Evolutionary conservation across 257 asterid genomes (phyloP).

Genomic region (Lithospermum erythrorhizon): DNA sequence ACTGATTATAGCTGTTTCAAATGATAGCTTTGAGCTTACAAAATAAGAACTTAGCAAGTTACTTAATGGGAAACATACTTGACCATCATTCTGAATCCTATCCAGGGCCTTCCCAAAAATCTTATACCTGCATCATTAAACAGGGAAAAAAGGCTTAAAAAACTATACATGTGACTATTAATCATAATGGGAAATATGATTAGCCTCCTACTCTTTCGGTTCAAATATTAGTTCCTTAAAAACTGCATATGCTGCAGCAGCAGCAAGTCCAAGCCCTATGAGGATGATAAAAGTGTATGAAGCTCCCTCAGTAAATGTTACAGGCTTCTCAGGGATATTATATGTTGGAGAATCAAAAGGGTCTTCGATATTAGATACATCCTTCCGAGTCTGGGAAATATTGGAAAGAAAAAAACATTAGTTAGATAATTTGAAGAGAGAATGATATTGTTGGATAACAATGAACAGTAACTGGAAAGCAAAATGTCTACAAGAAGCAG

Average conservation of each 20-base stretch:
- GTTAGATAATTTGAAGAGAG: constrained; percentile 10
- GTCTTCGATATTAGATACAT: constrained; percentile 57
- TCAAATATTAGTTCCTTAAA: constrained; percentile 72
- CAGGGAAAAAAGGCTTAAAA: constrained; percentile 5
- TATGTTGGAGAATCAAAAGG: constrained; percentile 93
- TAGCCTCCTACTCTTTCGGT: constrained; percentile 76
- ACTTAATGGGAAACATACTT: constrained; percentile 32
- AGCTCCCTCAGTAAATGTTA: constrained; percentile 92
- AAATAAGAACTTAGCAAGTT: not conserved
- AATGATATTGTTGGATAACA: too few species aligned
- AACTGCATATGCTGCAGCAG: constrained; percentile 82
- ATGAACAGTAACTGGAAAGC: too few species aligned
- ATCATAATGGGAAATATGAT: not conserved
- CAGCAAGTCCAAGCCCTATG: constrained; percentile 88
- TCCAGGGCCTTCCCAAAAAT: constrained; percentile 73
- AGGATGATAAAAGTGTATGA: constrained; percentile 72
- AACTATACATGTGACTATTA: not conserved
- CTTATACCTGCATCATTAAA: constrained; percentile 43
- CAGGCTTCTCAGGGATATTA: constrained; percentile 90
- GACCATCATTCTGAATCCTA: constrained; percentile 77
- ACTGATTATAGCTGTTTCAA: not conserved
- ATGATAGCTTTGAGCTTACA: not conserved
- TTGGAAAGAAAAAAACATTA: too few species aligned
- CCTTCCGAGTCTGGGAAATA: constrained; percentile 43
- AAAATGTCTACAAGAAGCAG: too few species aligned